These are phyloP conservation scores for Pythium insidiosum DNA, from an alignment of 352 stramenopile genomes.

Conservation along the genomic window DNA sequence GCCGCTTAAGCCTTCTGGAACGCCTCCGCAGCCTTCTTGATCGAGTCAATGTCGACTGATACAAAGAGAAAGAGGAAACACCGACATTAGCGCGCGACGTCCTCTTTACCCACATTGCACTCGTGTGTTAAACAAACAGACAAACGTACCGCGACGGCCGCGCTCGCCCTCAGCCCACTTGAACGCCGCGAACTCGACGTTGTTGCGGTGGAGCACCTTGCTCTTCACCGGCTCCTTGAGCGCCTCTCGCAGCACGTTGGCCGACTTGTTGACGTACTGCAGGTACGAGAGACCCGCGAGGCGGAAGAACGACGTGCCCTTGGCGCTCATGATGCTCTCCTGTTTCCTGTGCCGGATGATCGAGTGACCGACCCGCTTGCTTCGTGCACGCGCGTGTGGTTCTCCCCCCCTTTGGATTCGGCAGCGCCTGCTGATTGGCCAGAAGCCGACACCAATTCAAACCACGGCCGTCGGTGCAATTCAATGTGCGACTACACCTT, in stretches of 20 bases:
- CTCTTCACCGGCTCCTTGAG: constrained; percentile 87
- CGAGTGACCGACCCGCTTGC: neutral
- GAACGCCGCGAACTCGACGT: constrained; percentile 80
- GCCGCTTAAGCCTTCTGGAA: constrained; percentile 67
- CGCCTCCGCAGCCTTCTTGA: constrained; percentile 74
- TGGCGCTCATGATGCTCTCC: constrained; percentile 44
- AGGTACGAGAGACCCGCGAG: constrained; percentile 82
- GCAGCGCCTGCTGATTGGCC: no score
- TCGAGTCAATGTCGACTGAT: constrained; percentile 65
- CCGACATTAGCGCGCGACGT: neutral
- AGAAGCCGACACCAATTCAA: no score
- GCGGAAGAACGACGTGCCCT: constrained; percentile 84
- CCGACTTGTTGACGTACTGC: constrained; percentile 86
- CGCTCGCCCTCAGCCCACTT: constrained; percentile 82
- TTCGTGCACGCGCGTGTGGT: constrained; percentile 4
- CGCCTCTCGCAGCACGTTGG: constrained; percentile 53
- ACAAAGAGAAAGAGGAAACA: neutral
- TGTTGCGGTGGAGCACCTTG: constrained; percentile 57
- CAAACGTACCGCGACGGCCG: constrained; percentile 49
- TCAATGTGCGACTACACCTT: no score
- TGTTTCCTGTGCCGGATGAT: constrained; percentile 1
- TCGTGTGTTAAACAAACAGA: neutral
- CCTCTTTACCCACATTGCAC: neutral
- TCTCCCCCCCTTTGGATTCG: constrained; percentile 14
- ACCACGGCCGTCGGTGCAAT: no score